Evolutionary conservation across 2,329 filamentous ascomycete species (phyloP).

Genomic region (Coniosporium tulheliwenetii): DNA sequence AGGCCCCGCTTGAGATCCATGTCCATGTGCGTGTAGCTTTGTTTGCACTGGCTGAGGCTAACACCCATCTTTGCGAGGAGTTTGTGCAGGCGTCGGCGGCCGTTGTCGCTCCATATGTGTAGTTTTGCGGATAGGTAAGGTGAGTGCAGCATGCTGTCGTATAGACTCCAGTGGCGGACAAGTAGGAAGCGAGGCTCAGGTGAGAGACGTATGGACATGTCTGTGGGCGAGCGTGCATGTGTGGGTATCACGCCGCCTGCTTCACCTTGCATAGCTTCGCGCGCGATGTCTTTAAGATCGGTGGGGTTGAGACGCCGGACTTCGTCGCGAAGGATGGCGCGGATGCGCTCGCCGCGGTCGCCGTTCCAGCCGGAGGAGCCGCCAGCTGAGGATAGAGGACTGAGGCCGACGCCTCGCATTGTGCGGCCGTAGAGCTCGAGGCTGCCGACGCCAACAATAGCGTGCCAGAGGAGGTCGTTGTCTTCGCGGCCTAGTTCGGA

Average conservation of each 20-base stretch:
- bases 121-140: constrained; percentile 84
- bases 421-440: constrained; percentile 83
- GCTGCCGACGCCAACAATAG: constrained; percentile 89
- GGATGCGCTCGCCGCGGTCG: constrained; percentile 66
- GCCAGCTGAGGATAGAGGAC: constrained; percentile 38
- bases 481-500: constrained; percentile 93
- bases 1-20: constrained; percentile 87
- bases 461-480: constrained; percentile 88
- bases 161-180: constrained; percentile 90
- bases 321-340: constrained; percentile 79
- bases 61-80: constrained; percentile 97
- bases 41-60: constrained; percentile 81
- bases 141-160: constrained; percentile 96
- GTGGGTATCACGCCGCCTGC: constrained; percentile 75
- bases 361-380: constrained; percentile 61
- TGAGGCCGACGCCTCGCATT: constrained; percentile 57
- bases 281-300: constrained; percentile 39
- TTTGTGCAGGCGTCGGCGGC: constrained; percentile 80
- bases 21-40: constrained; percentile 97
- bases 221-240: constrained; percentile 73
- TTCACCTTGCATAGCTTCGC: constrained; percentile 47
- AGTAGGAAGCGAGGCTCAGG: constrained; percentile 89
- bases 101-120: constrained; percentile 86
- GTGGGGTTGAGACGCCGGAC: constrained; percentile 84
- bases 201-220: constrained; percentile 80